Base-by-base conservation (phyloP, 257 asterid genomes). In the Plantago ovata region DNA sequence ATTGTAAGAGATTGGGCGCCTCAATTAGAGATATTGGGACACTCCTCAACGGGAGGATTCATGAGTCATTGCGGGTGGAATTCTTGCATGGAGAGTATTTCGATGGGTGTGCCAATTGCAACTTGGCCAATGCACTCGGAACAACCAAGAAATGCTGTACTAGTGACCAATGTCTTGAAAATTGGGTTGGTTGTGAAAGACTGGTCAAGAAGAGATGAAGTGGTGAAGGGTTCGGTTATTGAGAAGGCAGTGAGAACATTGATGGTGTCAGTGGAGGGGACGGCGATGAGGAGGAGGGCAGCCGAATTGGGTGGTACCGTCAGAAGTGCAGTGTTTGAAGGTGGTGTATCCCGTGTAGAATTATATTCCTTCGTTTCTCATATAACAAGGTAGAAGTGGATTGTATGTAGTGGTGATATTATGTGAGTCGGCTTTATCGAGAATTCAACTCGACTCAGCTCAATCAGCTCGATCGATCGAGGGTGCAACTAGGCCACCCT, bases 41-140 rank as follows among this genome's bases (percentile, higher is more conserved):
- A 82, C 15, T 40, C 41, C 1, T 48, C 90, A 1, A 70, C 72
- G 0, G 82, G 82, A 0, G 87, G 82, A 5, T 77, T 77, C 36
- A 61, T 73, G 75, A 80, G 77, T 44, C 86, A 77, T 57, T 80
- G 81, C 32, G 86, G 81, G 0, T 77, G 86, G 86, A 77, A 77
- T 24, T 77, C 83, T 0, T 69, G 77, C 57, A 36, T 69, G 20
- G 81, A 77, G 65, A 80, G 86, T 11, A 63, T 80, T 1, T 68
- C 71, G 1, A 64, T 64, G 73, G 87, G 83, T 6, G 84, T 80
- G 28, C 86, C 81, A 7, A 66, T 80, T 0, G 84, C 77, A 6
- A 78, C 84, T 1, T 83, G 84, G 83, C 85, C 91, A 8, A 77
- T 80, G 85, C 87, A 83, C 14, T 80, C 91, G 0, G 91, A 83